Percentiles rank a stretch among this genome's conserved stretches.
phyloP scores from a whole-genome alignment of 2,329 filamentous ascomycete species.

The Calonectria henricotiae region DNA sequence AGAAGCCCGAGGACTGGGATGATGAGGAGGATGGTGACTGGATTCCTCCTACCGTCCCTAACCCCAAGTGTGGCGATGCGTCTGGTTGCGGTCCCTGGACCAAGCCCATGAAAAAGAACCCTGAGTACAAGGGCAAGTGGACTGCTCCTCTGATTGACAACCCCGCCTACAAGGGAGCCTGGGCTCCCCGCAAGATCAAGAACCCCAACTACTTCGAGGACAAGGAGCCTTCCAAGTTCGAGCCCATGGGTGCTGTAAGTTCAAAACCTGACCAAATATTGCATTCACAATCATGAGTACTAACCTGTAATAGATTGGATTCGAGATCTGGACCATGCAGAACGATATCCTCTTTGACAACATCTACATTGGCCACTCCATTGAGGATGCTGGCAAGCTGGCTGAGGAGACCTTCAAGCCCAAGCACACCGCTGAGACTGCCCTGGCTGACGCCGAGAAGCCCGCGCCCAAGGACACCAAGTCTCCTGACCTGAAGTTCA shows the following conservation, averaged over 20 bases:
- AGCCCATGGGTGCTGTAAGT: conserved; percentile 97
- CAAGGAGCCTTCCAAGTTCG: conserved; percentile 96
- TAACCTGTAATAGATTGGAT: conserved; percentile 80
- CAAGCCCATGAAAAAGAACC: conserved; percentile 94
- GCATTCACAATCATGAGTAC: conserved; percentile 16
- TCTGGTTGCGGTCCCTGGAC: conserved; percentile 96
- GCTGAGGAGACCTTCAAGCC: conserved; percentile 90
- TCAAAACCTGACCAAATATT: not conserved
- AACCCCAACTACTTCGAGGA: conserved; percentile 98
- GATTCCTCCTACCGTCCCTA: conserved; percentile 89
- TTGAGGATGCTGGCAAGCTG: conserved; percentile 92
- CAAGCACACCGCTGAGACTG: conserved; percentile 89
- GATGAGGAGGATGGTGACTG: conserved; percentile 99
- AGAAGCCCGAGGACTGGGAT: conserved; percentile 99
- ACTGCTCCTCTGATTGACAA: conserved; percentile 93
- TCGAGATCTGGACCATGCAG: conserved; percentile 99
- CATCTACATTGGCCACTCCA: conserved; percentile 99
- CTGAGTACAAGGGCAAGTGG: conserved; percentile 99
- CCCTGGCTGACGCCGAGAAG: conserved; percentile 83
- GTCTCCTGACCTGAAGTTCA: conserved; percentile 88
- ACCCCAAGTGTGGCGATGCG: conserved; percentile 95
- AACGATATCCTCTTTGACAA: conserved; percentile 99
- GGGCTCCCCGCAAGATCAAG: conserved; percentile 95
- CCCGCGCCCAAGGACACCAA: conserved; percentile 80
- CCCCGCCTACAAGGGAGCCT: conserved; percentile 96